These are phyloP conservation scores for Mycena venus DNA, from an alignment of 768 basidiomycete genomes.

Conservation along the genomic window DNA sequence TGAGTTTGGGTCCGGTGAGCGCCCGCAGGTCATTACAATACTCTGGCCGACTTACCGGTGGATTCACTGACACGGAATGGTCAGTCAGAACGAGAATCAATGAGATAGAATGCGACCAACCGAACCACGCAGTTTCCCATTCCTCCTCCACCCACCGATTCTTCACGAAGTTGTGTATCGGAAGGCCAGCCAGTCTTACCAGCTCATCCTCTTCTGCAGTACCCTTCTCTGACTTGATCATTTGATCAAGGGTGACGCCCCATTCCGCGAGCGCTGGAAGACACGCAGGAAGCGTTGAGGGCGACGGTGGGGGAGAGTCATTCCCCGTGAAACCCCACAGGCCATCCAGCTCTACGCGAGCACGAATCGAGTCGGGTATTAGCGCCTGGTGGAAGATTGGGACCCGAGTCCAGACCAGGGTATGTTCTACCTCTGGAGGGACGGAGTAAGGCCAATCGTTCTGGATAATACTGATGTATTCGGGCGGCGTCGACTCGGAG, in stretches of 20 bases:
- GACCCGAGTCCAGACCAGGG: slow-evolving; percentile 82
- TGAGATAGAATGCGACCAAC: not conserved
- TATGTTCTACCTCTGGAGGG: slow-evolving; percentile 80
- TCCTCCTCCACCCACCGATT: slow-evolving; percentile 75
- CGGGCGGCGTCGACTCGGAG: slow-evolving; percentile 68
- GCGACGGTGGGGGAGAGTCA: slow-evolving; percentile 66
- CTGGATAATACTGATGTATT: slow-evolving; percentile 76
- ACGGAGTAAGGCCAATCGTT: slow-evolving; percentile 96
- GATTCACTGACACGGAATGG: slow-evolving; percentile 63
- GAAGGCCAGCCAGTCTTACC: slow-evolving; percentile 64
- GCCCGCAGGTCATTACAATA: not conserved
- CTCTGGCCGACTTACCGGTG: slow-evolving; percentile 66
- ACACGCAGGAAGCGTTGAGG: slow-evolving; percentile 68
- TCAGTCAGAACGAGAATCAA: not conserved
- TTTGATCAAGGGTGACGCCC: slow-evolving; percentile 74
- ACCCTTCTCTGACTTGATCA: slow-evolving; percentile 65
- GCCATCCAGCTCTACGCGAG: slow-evolving; percentile 80
- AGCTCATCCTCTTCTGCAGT: slow-evolving; percentile 66
- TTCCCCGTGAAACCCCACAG: slow-evolving; percentile 86
- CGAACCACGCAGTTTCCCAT: slow-evolving; percentile 96
- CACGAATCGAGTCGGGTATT: slow-evolving; percentile 61
- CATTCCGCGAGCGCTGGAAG: slow-evolving; percentile 78
- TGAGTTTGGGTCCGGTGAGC: slow-evolving; percentile 41
- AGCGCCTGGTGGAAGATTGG: slow-evolving; percentile 77
- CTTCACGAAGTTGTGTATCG: slow-evolving; percentile 75